Evolutionary conservation across 495 filamentous ascomycete species (phyloP).

Genomic region (Apodospora peruviana): DNA sequence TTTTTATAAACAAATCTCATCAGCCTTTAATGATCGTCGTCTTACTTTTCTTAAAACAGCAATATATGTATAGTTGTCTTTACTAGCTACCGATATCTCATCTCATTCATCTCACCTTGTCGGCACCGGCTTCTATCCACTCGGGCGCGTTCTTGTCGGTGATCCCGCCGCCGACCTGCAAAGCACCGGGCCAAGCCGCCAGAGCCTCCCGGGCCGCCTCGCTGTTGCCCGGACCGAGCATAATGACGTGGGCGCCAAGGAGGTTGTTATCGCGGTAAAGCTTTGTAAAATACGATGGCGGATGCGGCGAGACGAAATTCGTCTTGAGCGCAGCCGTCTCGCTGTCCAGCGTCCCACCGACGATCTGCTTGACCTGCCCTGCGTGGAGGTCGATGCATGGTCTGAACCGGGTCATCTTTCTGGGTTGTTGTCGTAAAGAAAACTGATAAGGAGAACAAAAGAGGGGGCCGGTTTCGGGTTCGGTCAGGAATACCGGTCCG

Average conservation of each 20-base stretch:
- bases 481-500: background rate
- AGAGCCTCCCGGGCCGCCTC: conserved; percentile 73
- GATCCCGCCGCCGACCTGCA: conserved; percentile 92
- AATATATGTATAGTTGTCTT: background rate
- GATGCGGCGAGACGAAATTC: conserved; percentile 80
- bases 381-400: conserved; percentile 97
- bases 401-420: conserved; percentile 85
- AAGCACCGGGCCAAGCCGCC: conserved; percentile 62
- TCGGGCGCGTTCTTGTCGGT: conserved; percentile 72
- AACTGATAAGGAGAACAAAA: background rate
- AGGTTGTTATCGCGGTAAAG: conserved; percentile 72
- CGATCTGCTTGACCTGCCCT: conserved; percentile 95
- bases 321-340: conserved; percentile 66
- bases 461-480: background rate
- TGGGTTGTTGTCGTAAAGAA: too few species aligned
- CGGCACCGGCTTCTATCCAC: conserved; percentile 85
- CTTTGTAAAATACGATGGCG: conserved; percentile 70
- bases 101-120: conserved; percentile 58
- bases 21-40: background rate
- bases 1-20: conserved; percentile 4
- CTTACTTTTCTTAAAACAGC: background rate
- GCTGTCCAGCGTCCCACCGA: conserved; percentile 81
- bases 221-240: conserved; percentile 84
- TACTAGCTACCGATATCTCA: background rate
- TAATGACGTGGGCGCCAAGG: conserved; percentile 85